Evolutionary conservation across 2,329 filamentous ascomycete genomes (phyloP), one percentile per base, ranked within the genome.

Genomic region (Zymoseptoria ardabiliae): DNA sequence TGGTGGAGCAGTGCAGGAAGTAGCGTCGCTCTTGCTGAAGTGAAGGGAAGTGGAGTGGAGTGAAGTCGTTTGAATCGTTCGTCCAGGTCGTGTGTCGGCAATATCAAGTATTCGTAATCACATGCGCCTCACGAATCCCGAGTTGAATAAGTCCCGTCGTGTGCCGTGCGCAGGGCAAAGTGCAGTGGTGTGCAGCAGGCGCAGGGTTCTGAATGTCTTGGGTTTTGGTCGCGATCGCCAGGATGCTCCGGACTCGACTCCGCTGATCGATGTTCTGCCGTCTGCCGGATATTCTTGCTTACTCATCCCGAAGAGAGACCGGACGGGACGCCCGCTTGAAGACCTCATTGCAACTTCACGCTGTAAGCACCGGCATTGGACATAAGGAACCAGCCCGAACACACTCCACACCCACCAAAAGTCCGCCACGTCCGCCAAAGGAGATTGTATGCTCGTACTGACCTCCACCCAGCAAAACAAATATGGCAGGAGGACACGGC

Each of bases 401-500:
- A 45, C 35, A 1, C 35, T n/a, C 13, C 35, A 17, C 35, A 17
- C 11, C 11, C 35, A 41, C 2, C 10, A 1, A 30, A 3, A 4
- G 28, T 30, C 28, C 2, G 28, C 9, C 25, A 9, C 9, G 4
- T 9, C 25, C 25, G 4, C 9, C 9, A 4, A 53, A 53, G 8
- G 50, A 6, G 5, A 54, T 23, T 23, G 20, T 28, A 9, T n/a
- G 8, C 52, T 41, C 11, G 17, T 50, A 23, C 49, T 51, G 50
- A 51, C 20, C 45, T 54, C 60, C 25, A 21, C 6, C 7, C 45
- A 55, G 51, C 52, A 65, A 41, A 53, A 52, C 30, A 56, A 55
- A 45, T 57, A 68, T 64, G 68, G 68, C 67, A 62, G 68, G 64
- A 58, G 58, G 57, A 60, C 62, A 65, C 56, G 65, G 61, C 58